Evolutionary conservation across 495 filamentous ascomycete genomes (phyloP).

Genomic region (Penicillium mononematosum): DNA sequence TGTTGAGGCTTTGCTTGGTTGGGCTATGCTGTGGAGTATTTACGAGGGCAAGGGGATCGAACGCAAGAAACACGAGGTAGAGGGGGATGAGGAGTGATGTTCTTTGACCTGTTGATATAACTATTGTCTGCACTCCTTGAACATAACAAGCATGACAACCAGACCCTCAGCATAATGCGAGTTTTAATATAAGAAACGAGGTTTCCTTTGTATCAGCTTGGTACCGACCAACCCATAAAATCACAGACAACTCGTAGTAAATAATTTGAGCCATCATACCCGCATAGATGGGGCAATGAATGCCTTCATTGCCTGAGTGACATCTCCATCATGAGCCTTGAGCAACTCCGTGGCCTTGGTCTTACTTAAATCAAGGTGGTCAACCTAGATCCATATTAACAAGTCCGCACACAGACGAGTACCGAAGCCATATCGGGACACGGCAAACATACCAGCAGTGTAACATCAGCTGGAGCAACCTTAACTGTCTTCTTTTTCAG

Average conservation of each 20-base stretch:
- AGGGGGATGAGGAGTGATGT: slow-evolving; percentile 24
- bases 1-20: slow-evolving; percentile 50
- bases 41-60: slow-evolving; percentile 53
- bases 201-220: background rate
- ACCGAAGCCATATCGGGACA: background rate
- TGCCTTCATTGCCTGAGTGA: slow-evolving; percentile 65
- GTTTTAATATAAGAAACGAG: background rate
- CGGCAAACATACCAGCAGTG: slow-evolving; percentile 55
- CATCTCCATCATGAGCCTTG: slow-evolving; percentile 74
- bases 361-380: slow-evolving; percentile 77
- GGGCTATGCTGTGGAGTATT: slow-evolving; percentile 50
- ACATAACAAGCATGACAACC: background rate
- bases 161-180: background rate
- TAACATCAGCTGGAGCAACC: slow-evolving; percentile 64
- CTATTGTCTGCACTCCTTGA: background rate
- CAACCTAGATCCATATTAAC: slow-evolving; percentile 52
- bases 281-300: slow-evolving; percentile 48
- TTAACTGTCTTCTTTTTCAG: slow-evolving; percentile 58
- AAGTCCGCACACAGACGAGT: background rate
- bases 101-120: background rate
- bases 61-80: slow-evolving; percentile 23
- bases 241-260: background rate
- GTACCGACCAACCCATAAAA: background rate
- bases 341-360: slow-evolving; percentile 80
- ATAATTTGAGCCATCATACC: slow-evolving; percentile 13